Evolutionary conservation across 2,329 filamentous ascomycete genomes (phyloP).

Genomic region (Mycogone perniciosa): DNA sequence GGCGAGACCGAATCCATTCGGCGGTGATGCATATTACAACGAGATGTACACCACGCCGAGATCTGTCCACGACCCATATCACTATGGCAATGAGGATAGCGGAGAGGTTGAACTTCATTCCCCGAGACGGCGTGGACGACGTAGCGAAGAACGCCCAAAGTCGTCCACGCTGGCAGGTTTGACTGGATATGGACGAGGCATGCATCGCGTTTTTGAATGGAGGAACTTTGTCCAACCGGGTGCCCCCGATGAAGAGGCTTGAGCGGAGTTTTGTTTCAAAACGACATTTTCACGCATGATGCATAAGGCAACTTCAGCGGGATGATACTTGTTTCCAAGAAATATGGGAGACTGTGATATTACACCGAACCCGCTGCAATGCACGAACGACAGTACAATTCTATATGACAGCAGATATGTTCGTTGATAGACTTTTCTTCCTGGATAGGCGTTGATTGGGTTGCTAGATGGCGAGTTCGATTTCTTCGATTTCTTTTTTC

Average conservation of each 20-base stretch:
- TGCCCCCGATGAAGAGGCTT: conserved; percentile 28
- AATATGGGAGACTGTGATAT: background rate
- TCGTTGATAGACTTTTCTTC: background rate
- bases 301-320: background rate
- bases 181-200: conserved; percentile 37
- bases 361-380: background rate
- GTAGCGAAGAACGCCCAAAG: conserved; percentile 24
- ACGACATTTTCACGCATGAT: background rate
- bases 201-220: conserved; percentile 45
- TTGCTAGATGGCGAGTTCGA: background rate
- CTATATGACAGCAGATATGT: background rate
- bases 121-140: conserved; percentile 21
- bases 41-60: conserved; percentile 23
- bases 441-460: background rate
- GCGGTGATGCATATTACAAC: conserved; percentile 30
- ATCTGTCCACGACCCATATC: conserved; percentile 14
- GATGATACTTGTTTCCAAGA: background rate
- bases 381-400: background rate
- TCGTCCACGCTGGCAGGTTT: conserved; percentile 44
- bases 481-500: background rate
- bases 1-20: conserved; percentile 21
- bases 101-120: conserved; percentile 23
- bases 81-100: conserved; percentile 5
- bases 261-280: background rate
- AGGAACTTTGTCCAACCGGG: conserved; percentile 41